phyloP scores from a whole-genome alignment of 1,284 basidiomycete species.

The Ceratobasidium sp. region DNA sequence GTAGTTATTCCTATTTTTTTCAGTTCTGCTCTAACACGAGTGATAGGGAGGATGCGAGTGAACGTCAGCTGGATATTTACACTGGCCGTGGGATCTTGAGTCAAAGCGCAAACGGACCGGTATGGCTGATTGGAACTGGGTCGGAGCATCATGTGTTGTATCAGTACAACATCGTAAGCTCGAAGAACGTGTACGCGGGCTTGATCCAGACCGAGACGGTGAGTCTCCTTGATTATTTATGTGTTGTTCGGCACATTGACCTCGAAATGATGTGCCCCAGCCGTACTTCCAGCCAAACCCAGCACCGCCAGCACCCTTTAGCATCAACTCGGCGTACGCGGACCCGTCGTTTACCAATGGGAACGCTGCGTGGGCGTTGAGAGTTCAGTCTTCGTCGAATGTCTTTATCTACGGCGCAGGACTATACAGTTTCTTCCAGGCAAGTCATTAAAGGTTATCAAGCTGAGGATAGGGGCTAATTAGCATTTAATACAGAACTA shows the following conservation, averaged over 20 bases:
- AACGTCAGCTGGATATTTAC: conserved; percentile 67
- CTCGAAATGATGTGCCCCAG: no score
- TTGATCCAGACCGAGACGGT: conserved; percentile 66
- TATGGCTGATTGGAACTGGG: conserved; percentile 54
- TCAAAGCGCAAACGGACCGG: conserved; percentile 57
- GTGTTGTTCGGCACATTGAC: not conserved
- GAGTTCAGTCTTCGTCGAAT: conserved; percentile 64
- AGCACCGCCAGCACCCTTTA: conserved; percentile 45
- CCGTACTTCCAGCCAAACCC: conserved; percentile 49
- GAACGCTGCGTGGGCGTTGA: conserved; percentile 70
- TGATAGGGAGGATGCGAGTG: conserved; percentile 25
- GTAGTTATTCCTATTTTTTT: conserved; percentile 43
- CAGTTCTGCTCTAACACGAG: no score
- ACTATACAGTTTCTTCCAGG: conserved; percentile 72
- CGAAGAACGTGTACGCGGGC: conserved; percentile 75
- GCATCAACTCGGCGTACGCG: conserved; percentile 59
- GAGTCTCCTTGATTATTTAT: not conserved
- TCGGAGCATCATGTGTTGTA: conserved; percentile 72
- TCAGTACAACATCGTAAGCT: conserved; percentile 72
- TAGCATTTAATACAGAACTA: conserved; percentile 46
- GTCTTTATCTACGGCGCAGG: conserved; percentile 77
- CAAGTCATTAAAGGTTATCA: conserved; percentile 55
- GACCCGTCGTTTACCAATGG: conserved; percentile 66
- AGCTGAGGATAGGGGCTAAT: not conserved
- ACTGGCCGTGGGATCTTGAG: conserved; percentile 80